phyloP scores from a whole-genome alignment of 305 asterid species.

The Solanum hybrid region DNA sequence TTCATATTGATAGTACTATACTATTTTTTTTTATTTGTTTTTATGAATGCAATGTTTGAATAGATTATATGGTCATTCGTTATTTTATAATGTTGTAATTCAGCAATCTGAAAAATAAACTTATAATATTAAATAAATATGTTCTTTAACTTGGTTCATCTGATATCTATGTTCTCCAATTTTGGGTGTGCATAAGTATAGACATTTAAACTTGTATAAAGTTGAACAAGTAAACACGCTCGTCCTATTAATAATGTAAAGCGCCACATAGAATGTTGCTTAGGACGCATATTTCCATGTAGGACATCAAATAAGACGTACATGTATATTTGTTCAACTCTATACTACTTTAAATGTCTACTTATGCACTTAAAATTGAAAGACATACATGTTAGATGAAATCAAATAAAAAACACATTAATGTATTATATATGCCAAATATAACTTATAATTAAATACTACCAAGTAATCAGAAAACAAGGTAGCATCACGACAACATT shows the following conservation, averaged over 20 bases:
- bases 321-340: neutral
- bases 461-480: no score
- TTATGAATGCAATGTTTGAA: no score
- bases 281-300: neutral
- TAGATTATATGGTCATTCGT: no score
- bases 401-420: neutral
- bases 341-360: no score
- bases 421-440: neutral
- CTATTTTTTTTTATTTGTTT: no score
- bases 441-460: no score
- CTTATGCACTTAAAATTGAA: neutral
- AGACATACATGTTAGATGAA: no score
- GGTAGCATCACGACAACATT: neutral
- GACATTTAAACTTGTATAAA: no score
- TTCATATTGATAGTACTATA: neutral
- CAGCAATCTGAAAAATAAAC: neutral
- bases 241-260: no score
- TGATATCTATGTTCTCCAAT: neutral
- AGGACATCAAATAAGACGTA: no score
- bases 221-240: neutral
- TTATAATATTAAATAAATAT: neutral
- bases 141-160: neutral
- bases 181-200: neutral
- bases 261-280: neutral
- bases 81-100: neutral